Evolutionary conservation across 1,284 basidiomycete genomes (phyloP), one percentile per base, ranked within the genome.

Genomic region (Ceratobasidium sp.): DNA sequence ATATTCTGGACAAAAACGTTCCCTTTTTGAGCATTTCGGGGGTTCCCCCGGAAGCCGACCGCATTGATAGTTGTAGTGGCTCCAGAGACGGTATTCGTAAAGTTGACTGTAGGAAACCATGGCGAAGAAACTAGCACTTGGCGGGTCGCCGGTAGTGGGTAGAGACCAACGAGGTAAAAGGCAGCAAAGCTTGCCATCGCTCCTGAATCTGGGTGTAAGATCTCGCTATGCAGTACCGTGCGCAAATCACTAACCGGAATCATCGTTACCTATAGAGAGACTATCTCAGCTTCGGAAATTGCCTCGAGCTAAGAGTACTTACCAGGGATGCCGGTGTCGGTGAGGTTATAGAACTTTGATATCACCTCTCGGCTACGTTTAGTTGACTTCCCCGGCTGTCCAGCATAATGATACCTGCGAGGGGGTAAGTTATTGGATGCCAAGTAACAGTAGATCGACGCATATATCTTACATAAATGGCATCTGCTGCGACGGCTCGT

Each of bases 171-270:
- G 7, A 91, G 85, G 81, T 89, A 89, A 83, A 91, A 92, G 0
- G 88, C 85, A 1, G 88, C 89, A 79, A 90, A 92, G 80, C 90
- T 91, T 2, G 87, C 92, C 92, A 93, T 93, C 0, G 92, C 92
- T 62, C 90, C 91, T 84, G 80, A 80, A 77, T 82, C 81, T 79
- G 48, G 71, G 62, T 23, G 52, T 65, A 35, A 68, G 82, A 79
- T 77, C 82, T 81, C 57, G 82, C 77, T 33, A 79, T 73, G 27
- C 6, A 41, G 6, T 16, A 18, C 38, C 1, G 35, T 12, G 1
- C 1, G 3, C 12, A 52, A 46, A 16, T 1, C 18, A 74, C 57
- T 1, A 14, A 74, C 71, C 71, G 35, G 71, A 74, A 33, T 74
- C 71, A 23, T 74, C 71, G 41, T 74, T 74, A 12, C 71, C 71